phyloP scores from a whole-genome alignment of 106 monocot species.

The Amphibolis antarctica region DNA sequence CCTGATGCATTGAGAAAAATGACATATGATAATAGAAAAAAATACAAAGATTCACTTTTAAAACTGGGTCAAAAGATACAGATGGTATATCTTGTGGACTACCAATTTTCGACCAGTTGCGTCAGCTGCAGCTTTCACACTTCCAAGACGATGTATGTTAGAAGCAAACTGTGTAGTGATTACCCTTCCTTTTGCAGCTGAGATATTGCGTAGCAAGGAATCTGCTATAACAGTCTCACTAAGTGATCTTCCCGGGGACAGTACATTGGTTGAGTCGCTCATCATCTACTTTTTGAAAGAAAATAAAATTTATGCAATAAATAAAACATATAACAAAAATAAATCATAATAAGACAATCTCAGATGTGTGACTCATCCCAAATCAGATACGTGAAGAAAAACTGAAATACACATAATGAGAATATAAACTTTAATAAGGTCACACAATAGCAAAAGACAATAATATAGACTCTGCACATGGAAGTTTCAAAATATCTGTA shows the following conservation, averaged over 20 bases:
- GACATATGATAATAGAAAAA: background rate
- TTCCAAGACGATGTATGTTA: conserved; percentile 97
- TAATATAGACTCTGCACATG: no score
- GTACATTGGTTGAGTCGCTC: conserved; percentile 97
- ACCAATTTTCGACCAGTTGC: conserved; percentile 96
- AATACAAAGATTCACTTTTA: background rate
- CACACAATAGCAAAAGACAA: no score
- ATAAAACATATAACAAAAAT: no score
- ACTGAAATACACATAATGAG: no score
- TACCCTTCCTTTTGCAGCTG: conserved; percentile 89
- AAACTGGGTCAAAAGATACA: background rate
- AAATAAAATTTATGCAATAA: no score
- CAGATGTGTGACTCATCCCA: no score
- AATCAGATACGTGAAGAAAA: no score
- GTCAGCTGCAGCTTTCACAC: conserved; percentile 97
- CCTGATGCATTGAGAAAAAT: conserved; percentile 34
- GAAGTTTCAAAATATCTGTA: no score
- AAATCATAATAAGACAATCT: no score
- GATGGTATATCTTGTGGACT: background rate
- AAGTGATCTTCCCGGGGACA: conserved; percentile 85
- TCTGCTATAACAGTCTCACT: conserved; percentile 89
- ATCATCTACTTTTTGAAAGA: conserved; percentile 51
- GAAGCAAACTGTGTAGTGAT: conserved; percentile 99
- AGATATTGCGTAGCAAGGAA: conserved; percentile 66
- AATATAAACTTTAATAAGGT: no score